phyloP scores from a whole-genome alignment of 139 green algal species.

The Micractinium conductrix region DNA sequence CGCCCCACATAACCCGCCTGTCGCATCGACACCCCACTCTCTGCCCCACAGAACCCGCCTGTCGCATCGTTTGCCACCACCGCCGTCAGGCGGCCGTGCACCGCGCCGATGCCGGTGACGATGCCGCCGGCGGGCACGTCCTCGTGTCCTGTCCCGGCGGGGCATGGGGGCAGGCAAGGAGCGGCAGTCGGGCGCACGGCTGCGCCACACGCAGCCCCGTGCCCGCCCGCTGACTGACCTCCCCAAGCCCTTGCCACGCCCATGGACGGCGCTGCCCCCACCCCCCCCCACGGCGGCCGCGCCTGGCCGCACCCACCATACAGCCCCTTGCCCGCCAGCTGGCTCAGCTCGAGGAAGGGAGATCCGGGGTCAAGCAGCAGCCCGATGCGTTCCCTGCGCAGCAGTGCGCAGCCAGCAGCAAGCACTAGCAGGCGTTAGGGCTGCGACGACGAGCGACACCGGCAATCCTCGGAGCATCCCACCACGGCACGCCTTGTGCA shows the following conservation, averaged over 20 bases:
- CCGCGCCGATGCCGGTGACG: constrained; percentile 88
- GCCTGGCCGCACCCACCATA: constrained; percentile 83
- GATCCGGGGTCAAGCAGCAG: constrained; percentile 74
- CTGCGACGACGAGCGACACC: no score
- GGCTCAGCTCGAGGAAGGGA: constrained; percentile 88
- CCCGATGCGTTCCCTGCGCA: background rate
- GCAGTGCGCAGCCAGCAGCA: background rate
- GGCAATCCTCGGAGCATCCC: no score
- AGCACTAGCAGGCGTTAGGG: no score
- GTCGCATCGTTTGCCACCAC: constrained; percentile 95
- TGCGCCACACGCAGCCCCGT: background rate
- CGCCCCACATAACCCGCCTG: no score
- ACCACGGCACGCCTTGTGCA: no score
- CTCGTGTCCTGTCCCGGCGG: constrained; percentile 64
- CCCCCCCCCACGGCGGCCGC: no score
- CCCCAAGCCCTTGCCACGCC: background rate
- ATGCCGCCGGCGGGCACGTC: constrained; percentile 85
- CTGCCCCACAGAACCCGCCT: background rate
- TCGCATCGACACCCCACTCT: background rate
- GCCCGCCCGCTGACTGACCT: background rate
- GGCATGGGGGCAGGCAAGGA: background rate
- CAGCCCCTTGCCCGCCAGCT: constrained; percentile 79
- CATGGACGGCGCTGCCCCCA: background rate
- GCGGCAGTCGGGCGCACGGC: no score
- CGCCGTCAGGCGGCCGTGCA: constrained; percentile 80